Evolutionary conservation across 179 eudicot species (phyloP).

Genomic region (Pouteria campechiana): DNA sequence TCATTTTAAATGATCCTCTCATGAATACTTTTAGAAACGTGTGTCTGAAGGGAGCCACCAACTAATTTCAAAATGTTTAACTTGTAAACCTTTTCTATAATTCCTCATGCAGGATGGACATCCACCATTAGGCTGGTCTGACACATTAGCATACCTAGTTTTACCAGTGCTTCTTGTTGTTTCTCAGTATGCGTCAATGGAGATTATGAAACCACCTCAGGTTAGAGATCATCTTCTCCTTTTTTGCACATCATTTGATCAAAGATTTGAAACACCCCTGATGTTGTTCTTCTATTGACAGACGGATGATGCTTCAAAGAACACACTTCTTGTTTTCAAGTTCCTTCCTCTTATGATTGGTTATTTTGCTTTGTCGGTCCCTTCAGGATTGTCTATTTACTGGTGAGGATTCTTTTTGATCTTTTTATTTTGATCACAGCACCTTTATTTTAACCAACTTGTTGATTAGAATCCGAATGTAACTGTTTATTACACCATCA

Average conservation of each 20-base stretch:
- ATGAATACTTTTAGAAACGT: too few species aligned
- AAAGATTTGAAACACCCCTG: background rate
- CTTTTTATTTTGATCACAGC: too few species aligned
- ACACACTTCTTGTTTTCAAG: constrained; percentile 84
- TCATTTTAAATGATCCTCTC: too few species aligned
- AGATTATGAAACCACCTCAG: constrained; percentile 97
- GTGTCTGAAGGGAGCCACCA: too few species aligned
- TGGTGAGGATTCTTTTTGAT: too few species aligned
- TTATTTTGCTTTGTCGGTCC: constrained; percentile 91
- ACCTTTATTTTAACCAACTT: too few species aligned
- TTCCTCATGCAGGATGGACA: constrained; percentile 73
- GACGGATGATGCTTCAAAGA: constrained; percentile 90
- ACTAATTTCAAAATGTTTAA: too few species aligned
- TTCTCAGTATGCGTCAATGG: constrained; percentile 94
- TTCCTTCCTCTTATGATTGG: constrained; percentile 99
- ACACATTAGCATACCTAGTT: constrained; percentile 90
- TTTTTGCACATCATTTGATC: background rate
- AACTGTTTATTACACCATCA: too few species aligned
- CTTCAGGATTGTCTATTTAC: constrained; percentile 94
- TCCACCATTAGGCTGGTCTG: constrained; percentile 94
- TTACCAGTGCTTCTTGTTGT: constrained; percentile 83
- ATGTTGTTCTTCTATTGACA: constrained; percentile 26
- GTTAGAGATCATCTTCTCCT: constrained; percentile 19
- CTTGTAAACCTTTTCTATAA: background rate
- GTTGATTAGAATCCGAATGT: too few species aligned